Evolutionary conservation across 345 rosid species (phyloP).

Genomic region (Boechera divaricarpa): DNA sequence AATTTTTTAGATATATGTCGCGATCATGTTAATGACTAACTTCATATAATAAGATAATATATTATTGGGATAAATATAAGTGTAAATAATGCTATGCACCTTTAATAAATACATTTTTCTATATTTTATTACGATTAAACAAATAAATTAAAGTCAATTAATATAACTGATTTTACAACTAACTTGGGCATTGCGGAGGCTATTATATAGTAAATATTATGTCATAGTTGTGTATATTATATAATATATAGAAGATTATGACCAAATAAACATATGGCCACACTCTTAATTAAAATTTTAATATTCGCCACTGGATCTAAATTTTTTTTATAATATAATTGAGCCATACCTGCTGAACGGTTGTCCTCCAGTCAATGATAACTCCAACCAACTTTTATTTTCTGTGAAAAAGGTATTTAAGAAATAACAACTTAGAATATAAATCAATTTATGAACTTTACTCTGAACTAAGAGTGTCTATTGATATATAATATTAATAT

Average conservation of each 20-base stretch:
- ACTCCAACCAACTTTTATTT: conserved; percentile 30
- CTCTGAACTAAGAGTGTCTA: background rate
- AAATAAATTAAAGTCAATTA: too few species aligned
- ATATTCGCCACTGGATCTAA: background rate
- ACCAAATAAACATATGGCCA: background rate
- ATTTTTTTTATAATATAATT: background rate
- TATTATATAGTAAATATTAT: too few species aligned
- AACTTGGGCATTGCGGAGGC: too few species aligned
- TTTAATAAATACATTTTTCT: too few species aligned
- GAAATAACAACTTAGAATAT: background rate
- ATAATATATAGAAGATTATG: background rate
- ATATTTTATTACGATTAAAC: too few species aligned
- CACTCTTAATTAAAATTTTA: background rate
- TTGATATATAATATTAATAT: too few species aligned
- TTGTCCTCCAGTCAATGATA: conserved; percentile 30
- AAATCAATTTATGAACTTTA: background rate
- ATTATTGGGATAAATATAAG: too few species aligned
- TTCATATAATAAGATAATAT: too few species aligned
- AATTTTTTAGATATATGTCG: too few species aligned
- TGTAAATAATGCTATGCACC: too few species aligned
- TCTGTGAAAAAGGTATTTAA: background rate
- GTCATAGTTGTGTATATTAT: background rate
- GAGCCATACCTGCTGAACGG: conserved; percentile 28
- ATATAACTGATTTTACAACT: too few species aligned
- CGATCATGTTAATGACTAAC: too few species aligned